phyloP scores from a whole-genome alignment of 2,329 filamentous ascomycete species.

The Ilyonectria destructans region DNA sequence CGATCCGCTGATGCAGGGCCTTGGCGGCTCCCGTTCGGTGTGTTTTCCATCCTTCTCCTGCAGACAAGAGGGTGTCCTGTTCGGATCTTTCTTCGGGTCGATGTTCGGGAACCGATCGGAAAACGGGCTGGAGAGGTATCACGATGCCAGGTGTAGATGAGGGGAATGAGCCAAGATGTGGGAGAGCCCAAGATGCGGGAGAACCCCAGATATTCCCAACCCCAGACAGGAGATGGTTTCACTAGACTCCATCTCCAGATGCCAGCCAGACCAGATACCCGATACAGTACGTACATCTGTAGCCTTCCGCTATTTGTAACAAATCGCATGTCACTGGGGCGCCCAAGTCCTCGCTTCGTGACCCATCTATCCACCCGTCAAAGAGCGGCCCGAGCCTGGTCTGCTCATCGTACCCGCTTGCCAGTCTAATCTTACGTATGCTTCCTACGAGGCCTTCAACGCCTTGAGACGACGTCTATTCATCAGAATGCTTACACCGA shows the following conservation, averaged over 20 bases:
- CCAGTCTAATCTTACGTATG: constrained; percentile 4
- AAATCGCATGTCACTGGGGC: constrained; percentile 7
- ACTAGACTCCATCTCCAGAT: neutral
- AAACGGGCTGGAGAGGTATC: constrained; percentile 15
- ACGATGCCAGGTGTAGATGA: neutral
- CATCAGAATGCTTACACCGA: neutral
- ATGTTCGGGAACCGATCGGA: constrained; percentile 33
- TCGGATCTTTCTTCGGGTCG: constrained; percentile 33
- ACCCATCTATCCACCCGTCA: neutral
- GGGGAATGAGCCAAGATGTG: constrained; percentile 1
- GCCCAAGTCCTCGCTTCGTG: neutral
- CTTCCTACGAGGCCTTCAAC: neutral
- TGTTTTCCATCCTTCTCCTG: constrained; percentile 29
- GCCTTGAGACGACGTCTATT: neutral
- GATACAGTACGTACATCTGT: neutral
- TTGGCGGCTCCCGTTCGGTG: neutral
- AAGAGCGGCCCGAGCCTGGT: constrained; percentile 28
- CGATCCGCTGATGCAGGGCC: constrained; percentile 18
- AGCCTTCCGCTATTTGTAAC: constrained; percentile 6
- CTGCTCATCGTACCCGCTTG: neutral
- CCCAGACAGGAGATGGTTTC: neutral
- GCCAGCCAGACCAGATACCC: constrained; percentile 12
- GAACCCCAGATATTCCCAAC: neutral
- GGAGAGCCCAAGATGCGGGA: neutral
- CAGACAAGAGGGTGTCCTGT: constrained; percentile 32